Percentiles rank a stretch among this genome's conserved stretches.
These are phyloP conservation scores for Taphrina wiesneri DNA, from an alignment of 1,139 yeast genomes.

Conservation along the genomic window DNA sequence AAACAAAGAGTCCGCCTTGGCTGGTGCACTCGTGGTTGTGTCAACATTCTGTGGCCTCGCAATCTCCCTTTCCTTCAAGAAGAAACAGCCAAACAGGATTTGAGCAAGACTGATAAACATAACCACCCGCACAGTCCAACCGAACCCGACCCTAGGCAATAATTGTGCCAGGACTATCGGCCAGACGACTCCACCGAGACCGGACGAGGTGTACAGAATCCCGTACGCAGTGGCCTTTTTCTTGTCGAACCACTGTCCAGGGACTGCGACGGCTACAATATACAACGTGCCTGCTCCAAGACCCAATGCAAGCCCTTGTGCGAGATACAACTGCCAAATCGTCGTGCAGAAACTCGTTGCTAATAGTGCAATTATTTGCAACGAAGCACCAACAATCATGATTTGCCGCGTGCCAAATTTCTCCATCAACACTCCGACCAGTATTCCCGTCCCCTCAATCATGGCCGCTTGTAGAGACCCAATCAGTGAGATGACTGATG, in stretches of 20 bases:
- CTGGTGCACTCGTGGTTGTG: conserved; percentile 37
- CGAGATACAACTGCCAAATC: conserved; percentile 58
- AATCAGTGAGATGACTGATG: conserved; percentile 62
- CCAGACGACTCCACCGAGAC: conserved; percentile 63
- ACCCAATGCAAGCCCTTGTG: conserved; percentile 60
- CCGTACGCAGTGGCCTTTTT: conserved; percentile 61
- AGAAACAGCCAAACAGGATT: conserved; percentile 43
- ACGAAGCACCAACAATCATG: conserved; percentile 53
- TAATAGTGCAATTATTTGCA: conserved; percentile 55
- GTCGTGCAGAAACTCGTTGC: conserved; percentile 54
- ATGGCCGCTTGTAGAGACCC: conserved; percentile 60
- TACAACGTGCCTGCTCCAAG: conserved; percentile 49
- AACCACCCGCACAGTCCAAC: conserved; percentile 55
- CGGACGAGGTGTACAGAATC: conserved; percentile 61
- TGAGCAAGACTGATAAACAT: conserved; percentile 49
- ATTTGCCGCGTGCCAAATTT: conserved; percentile 42
- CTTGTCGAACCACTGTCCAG: conserved; percentile 52
- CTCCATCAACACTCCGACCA: conserved; percentile 65
- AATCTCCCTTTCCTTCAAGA: conserved; percentile 47
- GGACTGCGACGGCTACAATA: conserved; percentile 47
- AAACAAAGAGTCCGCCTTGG: conserved; percentile 38
- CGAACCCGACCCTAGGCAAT: conserved; percentile 51
- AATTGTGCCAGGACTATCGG: conserved; percentile 51
- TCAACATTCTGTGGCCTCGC: conserved; percentile 43
- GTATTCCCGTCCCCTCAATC: conserved; percentile 58